Percentiles rank a stretch among this genome's conserved stretches.
These are phyloP conservation scores for maize (Zea mays) DNA, from an alignment of 176 grass and related monocot genomes.

Conservation along the genomic window Zm-B73-REFERENCE-NAM-5.0 NC_050103.1:116150501-116151000, in stretches of 20 bases:
- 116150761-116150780: constrained; percentile 6
- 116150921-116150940: constrained; percentile 25
- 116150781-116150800: constrained; percentile 33
- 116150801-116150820: constrained; percentile 30
- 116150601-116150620: background rate
- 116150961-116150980: background rate
- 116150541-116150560: too few relatives aligned
- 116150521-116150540: too few relatives aligned
- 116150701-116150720: background rate
- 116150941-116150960: background rate
- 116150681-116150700: background rate
- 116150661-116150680: background rate
- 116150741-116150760: background rate
- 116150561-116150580: too few relatives aligned
- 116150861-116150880: constrained; percentile 18
- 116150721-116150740: background rate
- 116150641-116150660: background rate
- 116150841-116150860: constrained; percentile 23
- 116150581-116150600: background rate
- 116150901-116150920: constrained; percentile 21
- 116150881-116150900: constrained; percentile 23
- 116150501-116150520: too few relatives aligned
- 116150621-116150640: background rate
- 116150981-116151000: background rate
- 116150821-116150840: constrained; percentile 28